These are phyloP conservation scores for Thuidium tamariscinum DNA, from an alignment of 225 moss, liverwort and hornwort genomes.

Conservation along the genomic window DNA sequence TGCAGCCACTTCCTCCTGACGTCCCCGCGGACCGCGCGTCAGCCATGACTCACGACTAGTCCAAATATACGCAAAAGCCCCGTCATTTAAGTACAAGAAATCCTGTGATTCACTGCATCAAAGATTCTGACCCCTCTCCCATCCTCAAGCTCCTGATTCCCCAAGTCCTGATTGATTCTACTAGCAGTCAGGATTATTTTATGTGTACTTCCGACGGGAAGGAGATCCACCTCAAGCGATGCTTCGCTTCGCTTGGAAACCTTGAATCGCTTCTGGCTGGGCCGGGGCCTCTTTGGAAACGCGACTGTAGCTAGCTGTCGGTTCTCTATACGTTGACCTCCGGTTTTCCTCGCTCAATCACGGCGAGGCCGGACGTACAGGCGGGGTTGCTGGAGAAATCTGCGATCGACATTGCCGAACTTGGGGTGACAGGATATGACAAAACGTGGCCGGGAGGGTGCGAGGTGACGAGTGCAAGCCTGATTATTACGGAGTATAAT, in stretches of 20 bases:
- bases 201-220: background rate
- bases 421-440: background rate
- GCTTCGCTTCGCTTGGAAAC: background rate
- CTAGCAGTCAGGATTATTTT: too few species aligned
- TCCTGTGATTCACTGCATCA: background rate
- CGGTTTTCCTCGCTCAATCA: background rate
- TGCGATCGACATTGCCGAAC: background rate
- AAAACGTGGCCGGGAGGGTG: too few species aligned
- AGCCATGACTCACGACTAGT: background rate
- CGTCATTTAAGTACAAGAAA: too few species aligned
- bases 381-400: background rate
- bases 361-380: too few species aligned
- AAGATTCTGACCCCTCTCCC: background rate
- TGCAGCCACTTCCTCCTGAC: background rate
- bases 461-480: too few species aligned
- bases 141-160: background rate
- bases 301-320: background rate
- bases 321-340: background rate
- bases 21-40: background rate
- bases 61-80: background rate
- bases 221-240: background rate
- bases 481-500: too few species aligned
- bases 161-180: background rate
- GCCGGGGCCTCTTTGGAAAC: background rate
- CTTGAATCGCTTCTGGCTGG: too few species aligned